Conservation (phyloP, 805 yeast genomes). For the Suhomyces xylopsoci region DNA sequence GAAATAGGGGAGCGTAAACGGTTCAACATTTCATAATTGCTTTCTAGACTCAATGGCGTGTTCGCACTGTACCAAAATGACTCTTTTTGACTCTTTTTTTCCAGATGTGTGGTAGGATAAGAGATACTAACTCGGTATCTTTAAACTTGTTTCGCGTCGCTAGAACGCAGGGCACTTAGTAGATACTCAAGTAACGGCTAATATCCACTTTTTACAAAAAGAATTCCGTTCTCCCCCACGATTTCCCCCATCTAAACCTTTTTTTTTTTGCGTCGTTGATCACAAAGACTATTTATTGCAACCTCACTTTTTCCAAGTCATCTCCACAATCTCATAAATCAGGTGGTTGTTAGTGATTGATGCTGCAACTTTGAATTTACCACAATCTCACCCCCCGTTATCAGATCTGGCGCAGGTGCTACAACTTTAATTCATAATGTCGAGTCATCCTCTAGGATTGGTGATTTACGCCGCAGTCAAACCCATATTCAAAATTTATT, state of each 20-base stretch:
- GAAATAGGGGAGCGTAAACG: background rate
- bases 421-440: background rate
- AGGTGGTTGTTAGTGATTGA: background rate
- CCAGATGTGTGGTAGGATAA: background rate
- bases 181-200: background rate
- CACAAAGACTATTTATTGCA: background rate
- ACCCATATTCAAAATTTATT: slow-evolving; percentile 81
- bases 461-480: slow-evolving; percentile 77
- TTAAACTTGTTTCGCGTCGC: background rate
- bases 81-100: background rate
- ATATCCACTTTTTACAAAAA: too few relatives aligned
- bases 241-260: background rate
- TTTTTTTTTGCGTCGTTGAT: background rate
- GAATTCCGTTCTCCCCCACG: background rate
- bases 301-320: background rate
- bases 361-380: too few relatives aligned
- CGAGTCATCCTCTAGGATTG: slow-evolving; percentile 45
- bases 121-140: background rate
- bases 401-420: background rate
- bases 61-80: background rate
- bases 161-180: background rate
- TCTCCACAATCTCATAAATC: background rate
- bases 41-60: background rate
- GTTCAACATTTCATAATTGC: background rate
- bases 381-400: background rate